phyloP scores from a whole-genome alignment of 1,284 basidiomycete genomes.

The Lentinus polychrous region DNA sequence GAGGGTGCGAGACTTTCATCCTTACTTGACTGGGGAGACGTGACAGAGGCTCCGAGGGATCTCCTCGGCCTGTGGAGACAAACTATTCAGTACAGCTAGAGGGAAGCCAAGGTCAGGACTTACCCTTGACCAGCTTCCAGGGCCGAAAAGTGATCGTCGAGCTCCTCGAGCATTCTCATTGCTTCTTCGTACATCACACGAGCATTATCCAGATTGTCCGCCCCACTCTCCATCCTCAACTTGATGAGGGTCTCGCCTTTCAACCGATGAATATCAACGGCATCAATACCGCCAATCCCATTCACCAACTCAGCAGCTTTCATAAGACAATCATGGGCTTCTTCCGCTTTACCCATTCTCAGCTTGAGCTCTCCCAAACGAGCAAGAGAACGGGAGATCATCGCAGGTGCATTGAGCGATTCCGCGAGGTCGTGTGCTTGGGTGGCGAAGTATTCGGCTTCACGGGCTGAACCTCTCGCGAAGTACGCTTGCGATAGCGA shows the following conservation, averaged over 20 bases:
- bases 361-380: constrained; percentile 65
- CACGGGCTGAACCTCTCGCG: constrained; percentile 69
- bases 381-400: constrained; percentile 58
- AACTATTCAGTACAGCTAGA: constrained; percentile 4
- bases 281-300: constrained; percentile 44
- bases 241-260: constrained; percentile 42
- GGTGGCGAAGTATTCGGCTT: constrained; percentile 76
- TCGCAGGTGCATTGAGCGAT: constrained; percentile 56
- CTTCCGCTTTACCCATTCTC: constrained; percentile 50
- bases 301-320: constrained; percentile 43
- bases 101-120: constrained; percentile 13
- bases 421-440: constrained; percentile 67
- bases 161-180: constrained; percentile 46
- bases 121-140: constrained; percentile 44
- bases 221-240: constrained; percentile 41
- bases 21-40: constrained; percentile 20
- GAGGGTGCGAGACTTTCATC: constrained; percentile 60
- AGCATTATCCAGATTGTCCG: constrained; percentile 41
- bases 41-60: constrained; percentile 32
- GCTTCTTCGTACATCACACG: constrained; percentile 47
- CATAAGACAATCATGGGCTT: constrained; percentile 45
- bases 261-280: constrained; percentile 56
- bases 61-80: constrained; percentile 33
- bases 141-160: constrained; percentile 47
- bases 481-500: constrained; percentile 57